phyloP scores from a whole-genome alignment of 1,284 basidiomycete genomes.

The Moesziomyces sp. region DNA sequence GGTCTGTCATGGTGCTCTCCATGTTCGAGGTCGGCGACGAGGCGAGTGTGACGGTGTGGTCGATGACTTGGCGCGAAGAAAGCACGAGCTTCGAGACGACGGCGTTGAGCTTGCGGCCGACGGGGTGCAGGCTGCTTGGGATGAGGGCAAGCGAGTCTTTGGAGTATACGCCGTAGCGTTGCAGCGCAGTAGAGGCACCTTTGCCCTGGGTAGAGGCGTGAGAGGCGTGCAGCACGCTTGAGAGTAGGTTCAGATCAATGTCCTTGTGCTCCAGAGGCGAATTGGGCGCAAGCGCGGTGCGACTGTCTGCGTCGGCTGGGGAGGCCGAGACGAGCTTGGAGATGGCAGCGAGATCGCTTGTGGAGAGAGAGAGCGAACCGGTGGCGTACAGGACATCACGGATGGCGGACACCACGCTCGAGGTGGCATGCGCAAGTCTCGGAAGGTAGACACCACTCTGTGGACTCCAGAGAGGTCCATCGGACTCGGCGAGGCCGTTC shows the following conservation, averaged over 20 bases:
- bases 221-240: constrained; percentile 18
- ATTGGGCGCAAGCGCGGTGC: background rate
- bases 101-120: constrained; percentile 70
- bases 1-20: constrained; percentile 49
- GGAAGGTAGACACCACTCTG: constrained; percentile 29
- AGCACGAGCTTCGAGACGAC: constrained; percentile 70
- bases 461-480: constrained; percentile 19
- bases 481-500: constrained; percentile 40
- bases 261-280: background rate
- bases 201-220: constrained; percentile 7
- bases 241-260: constrained; percentile 19
- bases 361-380: constrained; percentile 42
- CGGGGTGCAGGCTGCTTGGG: constrained; percentile 61
- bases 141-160: constrained; percentile 28
- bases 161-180: constrained; percentile 15
- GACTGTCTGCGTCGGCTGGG: background rate
- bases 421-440: constrained; percentile 34
- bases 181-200: constrained; percentile 10
- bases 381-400: constrained; percentile 52
- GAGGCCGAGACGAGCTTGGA: constrained; percentile 33
- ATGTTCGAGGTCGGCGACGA: constrained; percentile 41
- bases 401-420: constrained; percentile 41
- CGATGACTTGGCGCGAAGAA: constrained; percentile 69
- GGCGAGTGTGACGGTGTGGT: constrained; percentile 49
- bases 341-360: constrained; percentile 38